These are phyloP conservation scores for Leptographium lundbergii DNA, from an alignment of 2,329 filamentous ascomycete species.

Conservation along the genomic window DNA sequence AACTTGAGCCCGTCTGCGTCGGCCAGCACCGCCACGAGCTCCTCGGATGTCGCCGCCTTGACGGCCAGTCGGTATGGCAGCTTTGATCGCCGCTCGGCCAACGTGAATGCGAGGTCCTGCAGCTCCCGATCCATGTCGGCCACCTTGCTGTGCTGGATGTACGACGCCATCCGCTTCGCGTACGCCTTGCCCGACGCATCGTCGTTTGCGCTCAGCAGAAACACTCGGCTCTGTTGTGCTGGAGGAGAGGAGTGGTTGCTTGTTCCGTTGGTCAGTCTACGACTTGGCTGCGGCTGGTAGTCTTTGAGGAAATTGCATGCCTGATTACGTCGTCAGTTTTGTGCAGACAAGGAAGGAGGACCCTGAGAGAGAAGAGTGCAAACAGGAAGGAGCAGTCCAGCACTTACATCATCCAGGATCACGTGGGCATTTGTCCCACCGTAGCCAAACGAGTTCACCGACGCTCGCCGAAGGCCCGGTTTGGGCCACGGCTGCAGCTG, in stretches of 20 bases:
- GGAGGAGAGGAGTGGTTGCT: not conserved
- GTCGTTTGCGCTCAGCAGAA: not conserved
- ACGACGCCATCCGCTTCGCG: not conserved
- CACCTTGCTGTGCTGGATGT: not conserved
- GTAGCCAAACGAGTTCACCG: slow-evolving; percentile 41
- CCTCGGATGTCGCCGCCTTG: not conserved
- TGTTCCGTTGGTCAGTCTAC: not conserved
- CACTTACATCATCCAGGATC: slow-evolving; percentile 25
- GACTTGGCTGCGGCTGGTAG: not conserved
- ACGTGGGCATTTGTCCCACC: slow-evolving; percentile 43
- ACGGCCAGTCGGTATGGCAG: not conserved
- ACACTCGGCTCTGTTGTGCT: not conserved
- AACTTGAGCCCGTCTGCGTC: not conserved
- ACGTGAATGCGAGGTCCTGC: too few species aligned
- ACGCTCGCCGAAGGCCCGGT: not conserved
- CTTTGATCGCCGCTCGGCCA: too few species aligned
- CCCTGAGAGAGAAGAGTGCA: too few species aligned
- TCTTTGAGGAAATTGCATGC: not conserved
- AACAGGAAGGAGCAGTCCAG: too few species aligned
- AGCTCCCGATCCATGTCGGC: not conserved
- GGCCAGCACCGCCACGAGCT: not conserved
- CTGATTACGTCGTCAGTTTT: not conserved
- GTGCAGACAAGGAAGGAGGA: too few species aligned
- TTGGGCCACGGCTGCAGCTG: too few species aligned
- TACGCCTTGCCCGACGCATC: not conserved